phyloP scores from a whole-genome alignment of 495 filamentous ascomycete species.

The Trichodelitschia bisporula region DNA sequence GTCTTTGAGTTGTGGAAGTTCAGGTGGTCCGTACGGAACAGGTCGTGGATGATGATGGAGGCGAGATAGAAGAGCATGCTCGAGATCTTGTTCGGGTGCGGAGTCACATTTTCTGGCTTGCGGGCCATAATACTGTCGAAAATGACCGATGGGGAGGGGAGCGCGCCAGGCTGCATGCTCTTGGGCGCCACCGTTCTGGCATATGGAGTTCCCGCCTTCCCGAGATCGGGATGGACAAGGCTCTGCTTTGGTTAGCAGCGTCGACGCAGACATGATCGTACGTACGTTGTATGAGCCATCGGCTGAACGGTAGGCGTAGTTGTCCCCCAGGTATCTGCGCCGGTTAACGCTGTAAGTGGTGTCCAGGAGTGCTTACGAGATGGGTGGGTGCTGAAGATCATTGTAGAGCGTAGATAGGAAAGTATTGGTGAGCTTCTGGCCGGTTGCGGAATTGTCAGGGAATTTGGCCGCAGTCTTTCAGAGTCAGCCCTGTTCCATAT shows the following conservation, averaged over 20 bases:
- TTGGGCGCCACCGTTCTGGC: constrained; percentile 46
- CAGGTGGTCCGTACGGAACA: constrained; percentile 34
- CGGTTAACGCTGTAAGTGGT: constrained; percentile 1
- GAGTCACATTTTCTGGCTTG: constrained; percentile 29
- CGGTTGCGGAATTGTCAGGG: constrained; percentile 26
- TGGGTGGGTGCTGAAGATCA: constrained; percentile 42
- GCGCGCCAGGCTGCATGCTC: constrained; percentile 32
- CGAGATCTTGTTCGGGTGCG: constrained; percentile 59
- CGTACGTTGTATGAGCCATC: constrained; percentile 41
- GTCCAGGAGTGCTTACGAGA: constrained; percentile 20
- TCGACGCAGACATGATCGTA: constrained; percentile 4
- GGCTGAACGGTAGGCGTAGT: constrained; percentile 36
- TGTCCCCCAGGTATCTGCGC: constrained; percentile 23
- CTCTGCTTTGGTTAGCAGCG: constrained; percentile 18
- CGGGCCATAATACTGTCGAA: constrained; percentile 55
- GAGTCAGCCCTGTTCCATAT: constrained; percentile 1
- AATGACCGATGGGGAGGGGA: constrained; percentile 52
- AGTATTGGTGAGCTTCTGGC: constrained; percentile 27
- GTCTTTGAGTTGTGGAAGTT: constrained; percentile 38
- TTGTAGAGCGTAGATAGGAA: constrained; percentile 42
- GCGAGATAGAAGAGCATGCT: constrained; percentile 78
- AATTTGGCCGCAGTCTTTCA: constrained; percentile 19
- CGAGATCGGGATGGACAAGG: constrained; percentile 35
- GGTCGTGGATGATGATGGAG: constrained; percentile 68
- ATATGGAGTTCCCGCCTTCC: constrained; percentile 38